These are phyloP conservation scores for Bremia lactucae DNA, from an alignment of 352 stramenopile genomes.

Conservation along the genomic window DNA sequence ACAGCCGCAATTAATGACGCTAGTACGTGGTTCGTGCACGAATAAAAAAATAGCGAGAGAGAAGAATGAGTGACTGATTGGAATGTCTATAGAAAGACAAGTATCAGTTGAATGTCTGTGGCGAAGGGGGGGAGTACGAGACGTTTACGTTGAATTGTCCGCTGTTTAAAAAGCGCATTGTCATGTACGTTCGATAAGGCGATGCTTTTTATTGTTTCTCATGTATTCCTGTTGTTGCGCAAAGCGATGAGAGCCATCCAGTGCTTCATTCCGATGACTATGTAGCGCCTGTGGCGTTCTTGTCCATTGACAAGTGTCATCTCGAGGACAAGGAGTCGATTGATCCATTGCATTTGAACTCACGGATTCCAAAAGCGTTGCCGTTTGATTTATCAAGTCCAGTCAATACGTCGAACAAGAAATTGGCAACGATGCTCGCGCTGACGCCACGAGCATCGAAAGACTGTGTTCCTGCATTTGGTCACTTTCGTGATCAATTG, in stretches of 20 bases:
- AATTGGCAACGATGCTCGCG: constrained; percentile 17
- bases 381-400: background rate
- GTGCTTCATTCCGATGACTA: constrained; percentile 88
- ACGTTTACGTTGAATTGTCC: constrained; percentile 97
- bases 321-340: constrained; percentile 77
- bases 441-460: constrained; percentile 5
- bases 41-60: too few relatives aligned
- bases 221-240: background rate
- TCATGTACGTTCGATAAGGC: constrained; percentile 46
- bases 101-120: constrained; percentile 96
- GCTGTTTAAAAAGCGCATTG: constrained; percentile 89
- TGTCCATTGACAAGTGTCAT: constrained; percentile 87
- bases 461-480: constrained; percentile 15
- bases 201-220: background rate
- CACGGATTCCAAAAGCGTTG: constrained; percentile 16
- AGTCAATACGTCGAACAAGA: constrained; percentile 1
- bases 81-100: constrained; percentile 67
- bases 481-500: constrained; percentile 56
- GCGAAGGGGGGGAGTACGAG: constrained; percentile 99
- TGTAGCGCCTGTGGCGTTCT: constrained; percentile 87
- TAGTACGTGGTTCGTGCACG: too few relatives aligned
- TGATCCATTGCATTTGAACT: constrained; percentile 26
- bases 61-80: too few relatives aligned
- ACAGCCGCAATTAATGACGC: constrained; percentile 78
- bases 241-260: constrained; percentile 85